A percentile compares a stretch with the other conserved stretches of the same genome.
Conservation (phyloP, 2,329 filamentous ascomycete species). For the Neofusicoccum parvum region DNA sequence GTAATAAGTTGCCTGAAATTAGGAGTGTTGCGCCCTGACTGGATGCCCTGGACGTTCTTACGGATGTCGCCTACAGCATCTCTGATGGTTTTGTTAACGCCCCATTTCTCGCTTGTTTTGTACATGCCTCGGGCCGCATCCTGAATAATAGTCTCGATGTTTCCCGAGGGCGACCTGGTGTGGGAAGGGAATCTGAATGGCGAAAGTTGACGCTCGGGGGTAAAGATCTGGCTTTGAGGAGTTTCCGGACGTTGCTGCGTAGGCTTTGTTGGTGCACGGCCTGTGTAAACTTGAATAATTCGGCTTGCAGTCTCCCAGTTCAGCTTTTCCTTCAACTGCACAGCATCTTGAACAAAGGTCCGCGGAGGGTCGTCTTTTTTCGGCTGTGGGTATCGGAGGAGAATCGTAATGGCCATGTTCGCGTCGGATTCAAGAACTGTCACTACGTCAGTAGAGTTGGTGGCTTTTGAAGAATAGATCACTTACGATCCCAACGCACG, state of each 20-base stretch:
- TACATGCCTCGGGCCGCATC: constrained; percentile 75
- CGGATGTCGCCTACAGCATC: constrained; percentile 79
- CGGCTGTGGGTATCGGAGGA: constrained; percentile 81
- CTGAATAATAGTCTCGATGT: constrained; percentile 72
- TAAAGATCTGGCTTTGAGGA: neutral
- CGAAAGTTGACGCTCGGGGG: constrained; percentile 26
- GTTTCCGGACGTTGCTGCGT: constrained; percentile 29
- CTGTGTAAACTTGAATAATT: constrained; percentile 72
- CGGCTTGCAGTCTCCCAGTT: constrained; percentile 62
- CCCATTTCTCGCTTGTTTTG: constrained; percentile 72
- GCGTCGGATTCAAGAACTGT: constrained; percentile 85
- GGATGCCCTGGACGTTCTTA: constrained; percentile 71
- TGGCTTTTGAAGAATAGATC: neutral
- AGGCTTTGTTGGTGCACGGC: constrained; percentile 36
- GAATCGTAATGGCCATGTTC: constrained; percentile 75
- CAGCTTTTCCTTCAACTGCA: constrained; percentile 71
- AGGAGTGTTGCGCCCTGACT: constrained; percentile 44
- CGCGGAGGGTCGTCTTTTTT: constrained; percentile 65
- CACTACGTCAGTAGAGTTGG: neutral
- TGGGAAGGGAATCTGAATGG: constrained; percentile 32
- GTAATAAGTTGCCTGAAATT: constrained; percentile 34
- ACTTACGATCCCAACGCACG: constrained; percentile 83
- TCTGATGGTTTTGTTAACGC: constrained; percentile 78
- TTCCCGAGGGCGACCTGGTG: constrained; percentile 33
- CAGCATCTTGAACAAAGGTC: constrained; percentile 82